Evolutionary conservation across 2,329 filamentous ascomycete species (phyloP).

Genomic region (Talaromyces rugulosus): DNA sequence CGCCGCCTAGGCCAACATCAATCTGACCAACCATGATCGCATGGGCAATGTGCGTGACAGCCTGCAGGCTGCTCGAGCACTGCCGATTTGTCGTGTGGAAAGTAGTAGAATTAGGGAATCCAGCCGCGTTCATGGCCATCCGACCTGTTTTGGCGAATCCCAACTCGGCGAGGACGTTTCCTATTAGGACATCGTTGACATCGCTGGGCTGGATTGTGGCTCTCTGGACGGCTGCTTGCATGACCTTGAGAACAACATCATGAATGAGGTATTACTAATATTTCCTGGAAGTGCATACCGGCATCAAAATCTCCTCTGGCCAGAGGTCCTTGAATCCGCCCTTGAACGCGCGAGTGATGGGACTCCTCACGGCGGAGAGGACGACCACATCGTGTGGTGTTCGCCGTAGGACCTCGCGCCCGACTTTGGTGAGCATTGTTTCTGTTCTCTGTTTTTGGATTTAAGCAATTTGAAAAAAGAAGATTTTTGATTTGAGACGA

Average conservation of each 20-base stretch:
- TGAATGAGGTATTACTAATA: neutral
- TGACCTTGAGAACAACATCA: conserved; percentile 14
- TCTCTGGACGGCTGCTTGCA: conserved; percentile 21
- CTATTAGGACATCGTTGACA: conserved; percentile 73
- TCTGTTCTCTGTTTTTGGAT: neutral
- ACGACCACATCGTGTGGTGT: conserved; percentile 93
- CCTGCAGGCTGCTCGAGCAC: conserved; percentile 91
- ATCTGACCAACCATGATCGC: conserved; percentile 74
- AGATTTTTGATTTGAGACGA: neutral
- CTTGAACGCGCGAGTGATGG: conserved; percentile 78
- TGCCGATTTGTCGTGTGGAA: conserved; percentile 84
- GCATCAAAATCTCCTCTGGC: conserved; percentile 22
- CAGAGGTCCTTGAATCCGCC: conserved; percentile 77
- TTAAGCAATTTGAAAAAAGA: neutral
- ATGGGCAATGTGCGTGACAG: conserved; percentile 85
- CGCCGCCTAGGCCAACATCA: conserved; percentile 79
- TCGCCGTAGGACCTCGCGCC: conserved; percentile 44
- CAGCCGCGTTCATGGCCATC: conserved; percentile 78
- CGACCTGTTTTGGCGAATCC: conserved; percentile 82
- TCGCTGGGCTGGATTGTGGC: conserved; percentile 68
- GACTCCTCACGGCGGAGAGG: conserved; percentile 81
- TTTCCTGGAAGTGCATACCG: neutral
- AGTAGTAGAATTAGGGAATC: conserved; percentile 80
- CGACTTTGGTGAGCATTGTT: conserved; percentile 10
- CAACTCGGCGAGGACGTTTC: conserved; percentile 66